Evolutionary conservation across 75 land plant species (phyloP).

Genomic region (Pinus tabuliformis): DNA sequence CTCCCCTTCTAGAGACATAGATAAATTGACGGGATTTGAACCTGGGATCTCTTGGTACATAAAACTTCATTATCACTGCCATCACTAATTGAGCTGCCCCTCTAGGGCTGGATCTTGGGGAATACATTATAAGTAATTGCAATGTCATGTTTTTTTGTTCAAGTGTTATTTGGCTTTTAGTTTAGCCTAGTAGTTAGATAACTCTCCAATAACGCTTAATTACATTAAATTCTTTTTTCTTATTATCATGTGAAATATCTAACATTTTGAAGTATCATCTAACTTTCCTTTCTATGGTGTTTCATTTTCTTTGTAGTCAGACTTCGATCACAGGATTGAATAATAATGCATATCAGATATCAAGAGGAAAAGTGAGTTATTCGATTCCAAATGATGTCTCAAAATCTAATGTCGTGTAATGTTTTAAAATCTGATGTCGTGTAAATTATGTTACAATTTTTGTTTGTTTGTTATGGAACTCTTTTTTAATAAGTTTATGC

Average conservation of each 20-base stretch:
- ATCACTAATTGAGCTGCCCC: too few relatives aligned
- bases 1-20: too few relatives aligned
- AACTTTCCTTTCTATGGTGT: neutral
- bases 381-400: neutral
- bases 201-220: neutral
- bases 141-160: neutral
- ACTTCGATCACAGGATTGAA: constrained; percentile 86
- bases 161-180: neutral
- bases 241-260: neutral
- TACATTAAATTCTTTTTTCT: neutral
- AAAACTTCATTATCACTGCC: too few relatives aligned
- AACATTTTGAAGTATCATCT: neutral
- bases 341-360: constrained; percentile 92
- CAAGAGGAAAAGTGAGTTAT: constrained; percentile 73
- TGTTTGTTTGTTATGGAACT: neutral
- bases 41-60: too few relatives aligned
- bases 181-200: neutral
- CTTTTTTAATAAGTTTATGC: too few relatives aligned
- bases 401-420: neutral
- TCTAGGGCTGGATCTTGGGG: too few relatives aligned
- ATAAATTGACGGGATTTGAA: too few relatives aligned
- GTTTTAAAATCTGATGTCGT: neutral
- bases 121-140: neutral
- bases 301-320: constrained; percentile 45
- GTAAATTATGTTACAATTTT: neutral